Base-by-base conservation (phyloP, 2,329 filamentous ascomycete genomes). In the Alternaria solani region DNA sequence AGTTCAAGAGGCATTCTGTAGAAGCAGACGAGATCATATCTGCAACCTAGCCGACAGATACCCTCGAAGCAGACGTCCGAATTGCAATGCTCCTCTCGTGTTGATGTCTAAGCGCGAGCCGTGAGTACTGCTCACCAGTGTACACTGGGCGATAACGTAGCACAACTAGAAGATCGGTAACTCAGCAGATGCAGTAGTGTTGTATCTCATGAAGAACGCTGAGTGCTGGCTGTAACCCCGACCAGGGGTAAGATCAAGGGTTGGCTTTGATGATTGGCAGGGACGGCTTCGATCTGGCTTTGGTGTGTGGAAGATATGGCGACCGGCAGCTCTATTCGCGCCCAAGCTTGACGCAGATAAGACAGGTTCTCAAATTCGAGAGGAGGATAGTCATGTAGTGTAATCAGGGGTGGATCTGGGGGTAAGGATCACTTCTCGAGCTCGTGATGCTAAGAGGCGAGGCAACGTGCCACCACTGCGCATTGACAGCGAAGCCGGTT, bases 121-220 rank as follows among this genome's bases (percentile, higher is more conserved):
- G 52, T 52, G 52, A 56, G 55, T 32, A 48, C 42, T 39, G 54
- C 38, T 20, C 26, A 43, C 34, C 56, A 58, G 54, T 47, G 51
- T 54, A 57, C 39, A 44, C 23, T 62, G 61, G 54, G 51, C 48
- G 38, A 66, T 61, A 69, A 63, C 58, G 70, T 71, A 58, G 61
- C 61, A 69, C 67, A 67, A 65, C 56, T 59, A 66, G 52, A 59
- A 66, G 53, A 63, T 51, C 23, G 60, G 67, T 63, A 65, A 49
- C 62, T 64, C 63, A 65, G 64, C 61, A 70, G 64, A 61, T 55
- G 66, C 67, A 59, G 47, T 68, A 56, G 61, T 68, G 63, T 67
- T 61, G 64, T 67, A 67, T 57, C 59, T 67, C 63, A 60, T 55
- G 57, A 59, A 64, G 61, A 61, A 52, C 42, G 55, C 62, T 57